Base-by-base conservation (phyloP, 257 asterid species). In the Handroanthus guayacan region DNA sequence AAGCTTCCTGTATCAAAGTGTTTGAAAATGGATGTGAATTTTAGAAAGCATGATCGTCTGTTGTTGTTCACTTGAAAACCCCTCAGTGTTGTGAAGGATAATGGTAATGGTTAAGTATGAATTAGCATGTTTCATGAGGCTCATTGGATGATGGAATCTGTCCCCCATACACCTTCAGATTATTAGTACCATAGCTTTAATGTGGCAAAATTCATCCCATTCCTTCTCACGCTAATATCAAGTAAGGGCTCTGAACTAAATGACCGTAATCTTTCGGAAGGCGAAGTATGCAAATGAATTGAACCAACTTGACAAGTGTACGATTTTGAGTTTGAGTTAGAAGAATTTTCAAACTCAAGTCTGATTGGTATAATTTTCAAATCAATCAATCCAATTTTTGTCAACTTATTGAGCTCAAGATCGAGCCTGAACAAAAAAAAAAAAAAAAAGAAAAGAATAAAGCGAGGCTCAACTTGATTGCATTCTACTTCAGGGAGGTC, bases 61-160 rank as follows among this genome's bases (percentile, higher is more conserved):
- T 68, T 48, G 47, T 61, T 61, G 51, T 62, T 45, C 62, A 37
- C 44, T 63, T 6, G 17, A 74, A 54, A 50, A 74, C 62, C 36
- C 2, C 14, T 31, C 41, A 62, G 57, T 54, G 43, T 4, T 47
- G 45, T 48, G 6, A 25, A 25, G 25, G 62, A 68, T 50, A 5
- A 50, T 45, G 39, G 8, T 51, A 16, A 62, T 14, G 9, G 71
- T 72, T 2, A n/a, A 58, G 69, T 47, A 61, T 60, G 41, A 36
- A 44, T 61, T 5, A 10, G 58, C 16, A 9, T 36, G 8, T 60
- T 25, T 10, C 39, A 16, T 51, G 56, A 63, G 50, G n/a, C 58
- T 9, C 51, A 36, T 20, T 25, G 39, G 38, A 63, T 11, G 64
- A 36, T 65, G 14, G 41, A 64, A 62, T 67, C 34, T 12, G 37